These are phyloP conservation scores for Blastobotrys persicus DNA, from an alignment of 1,139 yeast species.

Conservation along the genomic window DNA sequence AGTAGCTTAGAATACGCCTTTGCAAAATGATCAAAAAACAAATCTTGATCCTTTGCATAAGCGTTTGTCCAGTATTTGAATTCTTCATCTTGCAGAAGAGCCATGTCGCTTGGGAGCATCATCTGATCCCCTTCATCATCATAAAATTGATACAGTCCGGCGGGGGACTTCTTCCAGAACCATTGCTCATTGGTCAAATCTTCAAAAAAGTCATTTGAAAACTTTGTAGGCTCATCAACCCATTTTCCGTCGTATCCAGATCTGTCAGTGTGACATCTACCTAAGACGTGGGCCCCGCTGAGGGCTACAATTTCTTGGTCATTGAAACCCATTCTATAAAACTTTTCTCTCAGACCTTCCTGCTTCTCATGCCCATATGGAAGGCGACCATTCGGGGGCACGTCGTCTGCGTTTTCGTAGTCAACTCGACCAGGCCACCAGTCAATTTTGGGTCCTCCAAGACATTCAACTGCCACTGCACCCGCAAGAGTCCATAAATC, in stretches of 20 bases:
- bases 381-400: conserved; percentile 61
- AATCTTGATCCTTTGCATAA: conserved; percentile 53
- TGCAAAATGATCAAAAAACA: conserved; percentile 54
- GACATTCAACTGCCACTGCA: conserved; percentile 54
- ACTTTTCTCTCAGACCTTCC: conserved; percentile 63
- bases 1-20: conserved; percentile 52
- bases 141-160: conserved; percentile 70
- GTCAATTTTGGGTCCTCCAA: conserved; percentile 58
- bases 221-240: conserved; percentile 85
- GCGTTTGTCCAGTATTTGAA: conserved; percentile 51
- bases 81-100: conserved; percentile 48
- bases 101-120: conserved; percentile 65
- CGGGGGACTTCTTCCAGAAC: conserved; percentile 56
- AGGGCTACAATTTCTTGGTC: conserved; percentile 85
- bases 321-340: conserved; percentile 68
- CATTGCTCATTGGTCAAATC: conserved; percentile 71
- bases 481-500: conserved; percentile 70
- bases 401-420: conserved; percentile 48
- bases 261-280: conserved; percentile 57
- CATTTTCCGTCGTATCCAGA: conserved; percentile 89
- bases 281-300: conserved; percentile 68
- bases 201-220: conserved; percentile 56
- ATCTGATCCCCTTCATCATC: conserved; percentile 58
- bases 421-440: conserved; percentile 67
- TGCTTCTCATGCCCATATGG: conserved; percentile 76